phyloP scores from a whole-genome alignment of 176 grass and related monocot species.

The Paspalum notatum region DNA sequence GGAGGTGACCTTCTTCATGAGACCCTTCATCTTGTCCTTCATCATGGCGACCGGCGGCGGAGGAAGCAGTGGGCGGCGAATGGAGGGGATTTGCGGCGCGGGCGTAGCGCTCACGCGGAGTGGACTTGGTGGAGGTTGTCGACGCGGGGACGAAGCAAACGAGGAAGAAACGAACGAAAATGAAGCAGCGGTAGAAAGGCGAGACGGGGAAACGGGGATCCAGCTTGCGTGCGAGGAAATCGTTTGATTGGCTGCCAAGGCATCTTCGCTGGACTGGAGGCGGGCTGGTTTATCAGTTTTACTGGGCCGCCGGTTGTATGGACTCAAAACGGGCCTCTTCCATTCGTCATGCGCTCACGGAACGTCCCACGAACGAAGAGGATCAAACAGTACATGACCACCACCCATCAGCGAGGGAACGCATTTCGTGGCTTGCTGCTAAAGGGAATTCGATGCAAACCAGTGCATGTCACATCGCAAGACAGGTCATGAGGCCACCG shows the following conservation, averaged over 20 bases:
- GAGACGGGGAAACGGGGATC: background rate
- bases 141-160: conserved; percentile 20
- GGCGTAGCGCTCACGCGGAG: conserved; percentile 20
- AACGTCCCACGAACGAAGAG: too few species aligned
- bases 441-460: too few species aligned
- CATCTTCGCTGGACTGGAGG: background rate
- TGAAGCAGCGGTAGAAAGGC: background rate
- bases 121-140: conserved; percentile 26
- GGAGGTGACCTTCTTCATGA: conserved; percentile 94
- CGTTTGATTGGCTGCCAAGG: conserved; percentile 15
- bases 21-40: conserved; percentile 90
- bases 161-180: background rate
- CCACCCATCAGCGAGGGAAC: too few species aligned
- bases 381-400: too few species aligned
- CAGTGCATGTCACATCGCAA: too few species aligned
- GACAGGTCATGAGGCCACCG: too few species aligned
- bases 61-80: background rate
- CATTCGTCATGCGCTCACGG: too few species aligned
- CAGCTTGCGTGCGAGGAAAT: background rate
- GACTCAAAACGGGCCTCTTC: too few species aligned
- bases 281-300: background rate
- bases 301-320: background rate
- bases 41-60: conserved; percentile 45
- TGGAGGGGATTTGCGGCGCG: conserved; percentile 18
- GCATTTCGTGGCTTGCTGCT: too few species aligned